Evolutionary conservation across 225 moss, liverwort and hornwort species (phyloP).

Genomic region (Bryum argenteum): DNA sequence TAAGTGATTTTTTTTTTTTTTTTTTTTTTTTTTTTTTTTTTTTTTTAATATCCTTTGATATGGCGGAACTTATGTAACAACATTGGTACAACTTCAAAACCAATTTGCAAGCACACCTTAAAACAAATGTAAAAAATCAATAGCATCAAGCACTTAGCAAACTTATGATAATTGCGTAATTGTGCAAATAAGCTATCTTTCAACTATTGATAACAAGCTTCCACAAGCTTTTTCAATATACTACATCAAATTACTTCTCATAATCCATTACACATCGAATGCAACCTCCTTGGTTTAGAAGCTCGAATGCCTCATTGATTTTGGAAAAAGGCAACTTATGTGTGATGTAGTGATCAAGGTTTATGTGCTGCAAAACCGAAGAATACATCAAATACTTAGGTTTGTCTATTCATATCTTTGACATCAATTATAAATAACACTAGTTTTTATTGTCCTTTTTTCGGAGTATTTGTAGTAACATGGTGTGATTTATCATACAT

Average conservation of each 20-base stretch:
- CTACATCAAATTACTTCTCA: constrained; percentile 29
- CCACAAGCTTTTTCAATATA: background rate
- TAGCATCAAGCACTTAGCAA: background rate
- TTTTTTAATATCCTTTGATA: background rate
- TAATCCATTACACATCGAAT: constrained; percentile 63
- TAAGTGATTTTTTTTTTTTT: no score
- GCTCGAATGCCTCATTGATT: constrained; percentile 54
- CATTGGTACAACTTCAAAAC: background rate
- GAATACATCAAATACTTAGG: background rate
- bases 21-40: no score
- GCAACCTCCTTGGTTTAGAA: constrained; percentile 47
- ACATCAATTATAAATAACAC: background rate
- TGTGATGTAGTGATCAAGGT: constrained; percentile 59
- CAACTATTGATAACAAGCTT: no score
- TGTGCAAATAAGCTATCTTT: accelerated
- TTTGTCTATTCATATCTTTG: background rate
- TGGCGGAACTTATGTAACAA: background rate
- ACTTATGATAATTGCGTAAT: background rate
- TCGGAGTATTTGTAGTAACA: no score
- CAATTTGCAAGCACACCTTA: background rate
- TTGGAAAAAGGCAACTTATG: constrained; percentile 56
- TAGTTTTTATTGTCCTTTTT: no score
- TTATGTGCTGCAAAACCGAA: constrained; percentile 37
- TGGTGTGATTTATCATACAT: no score
- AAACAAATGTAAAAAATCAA: background rate